phyloP scores from a whole-genome alignment of 805 yeast genomes.

The Saccharomyces jurei region DNA sequence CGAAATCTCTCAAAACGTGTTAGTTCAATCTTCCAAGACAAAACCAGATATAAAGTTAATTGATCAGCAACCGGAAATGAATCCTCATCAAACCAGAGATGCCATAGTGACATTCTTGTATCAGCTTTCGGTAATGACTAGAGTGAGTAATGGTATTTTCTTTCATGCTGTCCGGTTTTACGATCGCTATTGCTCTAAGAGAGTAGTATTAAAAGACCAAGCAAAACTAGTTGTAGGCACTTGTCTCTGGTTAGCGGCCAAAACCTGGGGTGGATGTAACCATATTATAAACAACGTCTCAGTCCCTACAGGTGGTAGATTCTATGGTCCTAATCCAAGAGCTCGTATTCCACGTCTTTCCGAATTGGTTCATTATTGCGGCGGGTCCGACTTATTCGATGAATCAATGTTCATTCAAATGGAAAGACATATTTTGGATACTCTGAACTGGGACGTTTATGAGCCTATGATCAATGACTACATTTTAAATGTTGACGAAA shows the following conservation, averaged over 20 bases:
- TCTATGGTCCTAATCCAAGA: constrained; percentile 61
- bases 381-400: constrained; percentile 48
- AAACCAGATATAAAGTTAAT: constrained; percentile 57
- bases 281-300: constrained; percentile 47
- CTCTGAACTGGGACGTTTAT: constrained; percentile 61
- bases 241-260: constrained; percentile 86
- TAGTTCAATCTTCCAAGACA: constrained; percentile 30
- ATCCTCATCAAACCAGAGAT: constrained; percentile 56
- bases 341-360: constrained; percentile 62
- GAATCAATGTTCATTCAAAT: constrained; percentile 56
- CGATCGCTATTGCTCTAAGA: constrained; percentile 81
- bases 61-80: constrained; percentile 79
- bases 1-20: constrained; percentile 38
- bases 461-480: constrained; percentile 51
- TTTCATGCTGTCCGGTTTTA: constrained; percentile 64
- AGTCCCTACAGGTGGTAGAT: constrained; percentile 49
- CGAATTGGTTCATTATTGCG: constrained; percentile 65
- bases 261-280: constrained; percentile 63
- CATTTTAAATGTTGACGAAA: constrained; percentile 34
- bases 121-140: constrained; percentile 56
- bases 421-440: constrained; percentile 65
- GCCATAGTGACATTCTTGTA: constrained; percentile 71
- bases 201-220: constrained; percentile 77
- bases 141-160: constrained; percentile 58
- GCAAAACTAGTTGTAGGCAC: constrained; percentile 85